phyloP scores from a whole-genome alignment of 306 rosid species.

The Fagus sylvatica region DNA sequence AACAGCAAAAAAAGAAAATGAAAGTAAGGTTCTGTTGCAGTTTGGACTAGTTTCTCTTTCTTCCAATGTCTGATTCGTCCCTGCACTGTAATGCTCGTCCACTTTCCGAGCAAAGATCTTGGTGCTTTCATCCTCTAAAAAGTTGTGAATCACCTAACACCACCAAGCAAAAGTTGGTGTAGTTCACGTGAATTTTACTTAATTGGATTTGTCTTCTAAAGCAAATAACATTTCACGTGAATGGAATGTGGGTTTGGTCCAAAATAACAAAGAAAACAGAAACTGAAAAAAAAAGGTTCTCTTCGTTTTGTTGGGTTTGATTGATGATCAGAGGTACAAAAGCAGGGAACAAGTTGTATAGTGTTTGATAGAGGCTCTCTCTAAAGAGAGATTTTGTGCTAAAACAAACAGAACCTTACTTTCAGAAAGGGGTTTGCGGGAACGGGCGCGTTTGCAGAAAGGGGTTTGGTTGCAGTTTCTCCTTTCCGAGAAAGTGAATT shows the following conservation, averaged over 20 bases:
- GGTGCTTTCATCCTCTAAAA: conserved; percentile 91
- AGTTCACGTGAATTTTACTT: not conserved
- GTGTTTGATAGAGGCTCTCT: too few species aligned
- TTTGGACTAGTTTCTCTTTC: conserved; percentile 85
- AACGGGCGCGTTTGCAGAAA: too few species aligned
- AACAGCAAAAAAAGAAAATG: too few species aligned
- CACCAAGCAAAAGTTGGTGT: conserved; percentile 19
- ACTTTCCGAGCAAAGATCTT: conserved; percentile 79
- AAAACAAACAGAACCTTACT: too few species aligned
- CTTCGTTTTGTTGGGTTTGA: too few species aligned
- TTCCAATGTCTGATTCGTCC: conserved; percentile 93
- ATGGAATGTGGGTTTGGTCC: conserved; percentile 19
- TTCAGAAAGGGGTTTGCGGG: too few species aligned
- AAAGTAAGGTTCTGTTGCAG: too few species aligned
- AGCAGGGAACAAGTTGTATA: too few species aligned
- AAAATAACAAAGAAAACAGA: not conserved
- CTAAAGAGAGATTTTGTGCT: too few species aligned
- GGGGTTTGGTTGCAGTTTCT: too few species aligned
- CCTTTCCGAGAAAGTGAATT: too few species aligned
- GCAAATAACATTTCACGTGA: conserved; percentile 2
- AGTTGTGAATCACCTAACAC: conserved; percentile 55
- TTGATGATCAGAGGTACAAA: too few species aligned
- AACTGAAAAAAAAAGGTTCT: not conserved
- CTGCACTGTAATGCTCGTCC: conserved; percentile 88
- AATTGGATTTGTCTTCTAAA: not conserved